These are phyloP conservation scores for Teunomyces atbi DNA, from an alignment of 805 yeast species.

Conservation along the genomic window DNA sequence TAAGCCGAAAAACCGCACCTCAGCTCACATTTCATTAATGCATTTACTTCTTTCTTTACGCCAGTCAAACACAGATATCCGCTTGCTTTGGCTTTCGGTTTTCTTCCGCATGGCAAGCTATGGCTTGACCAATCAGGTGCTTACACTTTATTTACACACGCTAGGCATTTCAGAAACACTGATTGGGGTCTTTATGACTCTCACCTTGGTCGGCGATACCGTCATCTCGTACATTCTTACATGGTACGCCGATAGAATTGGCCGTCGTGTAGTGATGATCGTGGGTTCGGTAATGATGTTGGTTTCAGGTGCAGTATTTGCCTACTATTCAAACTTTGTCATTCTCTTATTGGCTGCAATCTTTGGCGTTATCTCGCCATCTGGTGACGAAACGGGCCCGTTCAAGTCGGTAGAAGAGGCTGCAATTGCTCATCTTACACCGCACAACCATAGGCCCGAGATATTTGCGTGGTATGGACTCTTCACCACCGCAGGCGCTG, in stretches of 20 bases:
- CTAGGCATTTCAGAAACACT: constrained; percentile 52
- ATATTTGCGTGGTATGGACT: constrained; percentile 74
- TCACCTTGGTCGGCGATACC: constrained; percentile 79
- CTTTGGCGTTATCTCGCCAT: constrained; percentile 82
- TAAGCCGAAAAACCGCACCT: neutral
- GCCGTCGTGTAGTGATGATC: constrained; percentile 63
- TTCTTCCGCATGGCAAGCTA: constrained; percentile 70
- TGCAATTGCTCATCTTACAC: constrained; percentile 74
- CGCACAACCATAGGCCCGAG: constrained; percentile 61
- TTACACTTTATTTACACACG: constrained; percentile 62
- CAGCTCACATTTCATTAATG: constrained; percentile 14
- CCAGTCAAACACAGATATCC: constrained; percentile 51
- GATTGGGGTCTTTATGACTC: constrained; percentile 79
- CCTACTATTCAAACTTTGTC: constrained; percentile 50
- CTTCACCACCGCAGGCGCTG: constrained; percentile 68
- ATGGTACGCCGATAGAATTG: constrained; percentile 72
- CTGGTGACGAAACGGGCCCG: constrained; percentile 90
- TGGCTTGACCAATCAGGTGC: constrained; percentile 76
- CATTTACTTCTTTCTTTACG: constrained; percentile 35
- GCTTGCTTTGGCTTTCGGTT: constrained; percentile 65
- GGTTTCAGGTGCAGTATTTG: constrained; percentile 63
- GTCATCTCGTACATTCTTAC: constrained; percentile 66
- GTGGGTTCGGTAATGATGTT: constrained; percentile 69
- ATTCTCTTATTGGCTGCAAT: constrained; percentile 69
- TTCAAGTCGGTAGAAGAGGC: constrained; percentile 85